phyloP scores from a whole-genome alignment of 495 filamentous ascomycete genomes.

The Lasiosphaeria ovina region DNA sequence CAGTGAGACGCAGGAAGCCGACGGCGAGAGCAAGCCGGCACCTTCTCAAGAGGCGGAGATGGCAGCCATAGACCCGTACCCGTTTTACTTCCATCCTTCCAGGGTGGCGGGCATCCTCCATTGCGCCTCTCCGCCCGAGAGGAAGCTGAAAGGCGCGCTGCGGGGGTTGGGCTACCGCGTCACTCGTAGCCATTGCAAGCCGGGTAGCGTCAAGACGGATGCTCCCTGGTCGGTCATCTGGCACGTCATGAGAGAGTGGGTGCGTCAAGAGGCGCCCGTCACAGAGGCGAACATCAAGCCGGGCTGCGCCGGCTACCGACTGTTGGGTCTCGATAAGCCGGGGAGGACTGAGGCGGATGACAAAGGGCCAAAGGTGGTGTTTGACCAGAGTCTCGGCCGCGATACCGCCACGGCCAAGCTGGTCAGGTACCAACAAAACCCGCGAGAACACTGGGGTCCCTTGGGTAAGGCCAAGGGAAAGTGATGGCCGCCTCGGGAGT shows the following conservation, averaged over 20 bases:
- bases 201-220: conserved; percentile 86
- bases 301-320: conserved; percentile 64
- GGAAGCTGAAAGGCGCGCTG: conserved; percentile 75
- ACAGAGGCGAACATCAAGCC: conserved; percentile 66
- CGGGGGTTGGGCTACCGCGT: conserved; percentile 74
- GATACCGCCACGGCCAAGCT: conserved; percentile 61
- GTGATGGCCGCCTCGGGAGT: conserved; percentile 7
- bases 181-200: conserved; percentile 80
- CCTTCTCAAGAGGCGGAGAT: conserved; percentile 49
- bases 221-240: conserved; percentile 86
- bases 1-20: conserved; percentile 4
- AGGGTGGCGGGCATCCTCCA: conserved; percentile 70
- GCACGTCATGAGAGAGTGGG: conserved; percentile 94
- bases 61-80: conserved; percentile 62
- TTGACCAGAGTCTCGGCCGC: conserved; percentile 76
- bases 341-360: conserved; percentile 23
- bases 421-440: conserved; percentile 84
- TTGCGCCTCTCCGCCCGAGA: conserved; percentile 68
- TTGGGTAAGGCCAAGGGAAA: conserved; percentile 69
- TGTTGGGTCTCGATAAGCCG: conserved; percentile 40
- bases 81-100: conserved; percentile 83
- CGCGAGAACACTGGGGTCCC: conserved; percentile 88
- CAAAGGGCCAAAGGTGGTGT: conserved; percentile 61
- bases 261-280: conserved; percentile 68
- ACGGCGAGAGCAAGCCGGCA: conserved; percentile 9